Conservation (phyloP, 306 rosid genomes). For the Prunus davidiana region DNA sequence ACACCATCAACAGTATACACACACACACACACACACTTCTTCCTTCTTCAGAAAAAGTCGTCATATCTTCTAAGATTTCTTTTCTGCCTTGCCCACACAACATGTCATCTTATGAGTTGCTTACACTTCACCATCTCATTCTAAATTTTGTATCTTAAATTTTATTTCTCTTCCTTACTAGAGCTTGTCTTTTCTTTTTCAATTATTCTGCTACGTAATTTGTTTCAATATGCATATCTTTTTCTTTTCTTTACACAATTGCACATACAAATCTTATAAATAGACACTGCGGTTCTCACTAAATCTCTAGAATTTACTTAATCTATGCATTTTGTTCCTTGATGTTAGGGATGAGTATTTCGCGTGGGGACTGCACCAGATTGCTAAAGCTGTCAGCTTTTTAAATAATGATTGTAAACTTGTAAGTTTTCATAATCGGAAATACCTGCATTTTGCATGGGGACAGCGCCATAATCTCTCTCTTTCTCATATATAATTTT, state of each 20-base stretch:
- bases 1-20: background rate
- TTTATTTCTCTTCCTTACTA: background rate
- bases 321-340: slow-evolving; percentile 7
- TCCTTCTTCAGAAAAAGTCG: background rate
- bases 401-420: slow-evolving; percentile 96
- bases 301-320: background rate
- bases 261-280: background rate
- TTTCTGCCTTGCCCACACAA: no score
- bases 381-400: slow-evolving; percentile 98
- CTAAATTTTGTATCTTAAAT: no score
- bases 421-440: slow-evolving; percentile 46
- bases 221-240: background rate
- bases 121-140: background rate
- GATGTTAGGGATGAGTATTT: slow-evolving; percentile 86
- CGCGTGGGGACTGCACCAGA: slow-evolving; percentile 94
- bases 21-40: background rate
- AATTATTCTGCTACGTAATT: background rate
- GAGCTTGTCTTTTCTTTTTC: background rate
- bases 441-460: background rate
- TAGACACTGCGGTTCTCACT: background rate
- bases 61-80: background rate
- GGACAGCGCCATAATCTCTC: background rate
- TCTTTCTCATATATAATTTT: background rate
- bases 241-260: background rate
- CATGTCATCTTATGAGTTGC: background rate